phyloP scores from a whole-genome alignment of 2,329 filamentous ascomycete genomes.

The Teratosphaeria pseudoeucalypti region DNA sequence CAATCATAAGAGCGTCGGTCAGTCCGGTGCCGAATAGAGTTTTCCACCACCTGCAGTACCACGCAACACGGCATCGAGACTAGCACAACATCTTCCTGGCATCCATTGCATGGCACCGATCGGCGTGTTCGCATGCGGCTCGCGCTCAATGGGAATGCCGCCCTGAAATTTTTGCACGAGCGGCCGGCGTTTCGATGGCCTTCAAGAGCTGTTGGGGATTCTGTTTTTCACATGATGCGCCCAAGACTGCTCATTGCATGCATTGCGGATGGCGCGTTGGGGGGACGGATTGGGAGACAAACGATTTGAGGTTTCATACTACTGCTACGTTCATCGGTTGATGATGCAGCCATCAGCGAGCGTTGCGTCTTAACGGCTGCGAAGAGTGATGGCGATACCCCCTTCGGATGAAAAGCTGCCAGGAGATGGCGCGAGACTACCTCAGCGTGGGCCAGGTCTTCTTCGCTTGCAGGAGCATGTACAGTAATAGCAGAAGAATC shows the following conservation, averaged over 20 bases:
- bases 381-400: neutral
- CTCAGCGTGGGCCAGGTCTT: neutral
- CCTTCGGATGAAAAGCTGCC: neutral
- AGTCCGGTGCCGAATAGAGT: neutral
- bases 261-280: neutral
- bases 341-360: neutral
- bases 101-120: neutral
- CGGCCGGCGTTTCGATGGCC: neutral
- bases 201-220: neutral
- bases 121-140: neutral
- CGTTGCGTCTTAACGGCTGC: neutral
- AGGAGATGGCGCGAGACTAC: neutral
- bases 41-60: neutral
- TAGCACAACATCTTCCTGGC: neutral
- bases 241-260: neutral
- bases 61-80: neutral
- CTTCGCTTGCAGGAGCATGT: neutral
- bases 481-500: neutral
- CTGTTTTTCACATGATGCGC: neutral
- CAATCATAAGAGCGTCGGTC: neutral
- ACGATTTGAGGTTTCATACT: neutral
- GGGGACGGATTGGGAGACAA: neutral
- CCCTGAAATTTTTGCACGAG: neutral
- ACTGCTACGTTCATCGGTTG: neutral
- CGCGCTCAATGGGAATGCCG: neutral